phyloP scores from a whole-genome alignment of 202 grass and related monocot genomes.

The Brachypodium distachyon region DNA sequence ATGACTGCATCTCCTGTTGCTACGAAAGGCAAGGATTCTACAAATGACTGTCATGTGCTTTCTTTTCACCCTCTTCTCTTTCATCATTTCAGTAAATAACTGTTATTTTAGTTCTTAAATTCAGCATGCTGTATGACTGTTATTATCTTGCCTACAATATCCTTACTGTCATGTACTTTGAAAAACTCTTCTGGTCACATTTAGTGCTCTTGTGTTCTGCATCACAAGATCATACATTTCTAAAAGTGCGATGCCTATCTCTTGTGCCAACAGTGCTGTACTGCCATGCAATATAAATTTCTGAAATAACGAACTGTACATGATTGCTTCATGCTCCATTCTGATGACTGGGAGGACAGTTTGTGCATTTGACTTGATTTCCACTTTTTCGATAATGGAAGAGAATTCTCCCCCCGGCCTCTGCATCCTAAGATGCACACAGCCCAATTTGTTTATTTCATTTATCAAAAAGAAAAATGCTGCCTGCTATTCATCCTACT shows the following conservation, averaged over 20 bases:
- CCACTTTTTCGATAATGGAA: too few species aligned
- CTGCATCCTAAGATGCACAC: too few species aligned
- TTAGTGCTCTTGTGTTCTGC: background rate
- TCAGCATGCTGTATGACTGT: background rate
- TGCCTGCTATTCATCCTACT: background rate
- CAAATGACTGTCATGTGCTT: background rate
- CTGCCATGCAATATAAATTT: background rate
- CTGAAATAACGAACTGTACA: background rate
- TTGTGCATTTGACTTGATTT: background rate
- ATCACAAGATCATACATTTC: background rate
- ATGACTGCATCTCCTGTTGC: constrained; percentile 84
- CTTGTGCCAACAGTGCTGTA: background rate
- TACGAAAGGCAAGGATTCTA: constrained; percentile 50
- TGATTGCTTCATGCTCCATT: background rate
- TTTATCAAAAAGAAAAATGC: background rate
- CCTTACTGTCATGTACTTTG: background rate
- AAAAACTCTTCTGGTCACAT: background rate
- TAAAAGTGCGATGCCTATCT: background rate
- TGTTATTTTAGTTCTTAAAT: background rate
- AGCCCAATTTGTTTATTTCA: background rate
- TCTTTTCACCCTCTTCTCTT: background rate
- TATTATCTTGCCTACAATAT: background rate
- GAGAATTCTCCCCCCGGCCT: too few species aligned
- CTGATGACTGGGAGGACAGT: background rate
- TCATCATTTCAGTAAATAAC: background rate